phyloP scores from a whole-genome alignment of 768 basidiomycete species.

The Boletus sp. region DNA sequence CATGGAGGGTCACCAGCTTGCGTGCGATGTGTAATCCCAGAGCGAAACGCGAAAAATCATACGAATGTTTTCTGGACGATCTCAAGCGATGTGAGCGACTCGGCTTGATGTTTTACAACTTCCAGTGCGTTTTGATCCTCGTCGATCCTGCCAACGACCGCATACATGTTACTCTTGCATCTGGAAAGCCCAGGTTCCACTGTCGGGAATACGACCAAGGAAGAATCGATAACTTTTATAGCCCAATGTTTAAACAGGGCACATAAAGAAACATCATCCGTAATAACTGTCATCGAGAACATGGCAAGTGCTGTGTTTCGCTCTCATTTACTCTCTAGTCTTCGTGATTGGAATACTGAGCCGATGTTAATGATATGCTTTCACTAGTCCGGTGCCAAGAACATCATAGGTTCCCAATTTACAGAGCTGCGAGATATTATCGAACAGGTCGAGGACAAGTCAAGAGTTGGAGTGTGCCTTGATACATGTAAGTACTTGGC shows the following conservation, averaged over 20 bases:
- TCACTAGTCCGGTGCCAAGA: conserved; percentile 70
- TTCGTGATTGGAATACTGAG: not conserved
- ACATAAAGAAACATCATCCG: conserved; percentile 54
- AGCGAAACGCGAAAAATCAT: conserved; percentile 66
- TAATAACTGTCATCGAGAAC: conserved; percentile 74
- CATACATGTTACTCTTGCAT: not conserved
- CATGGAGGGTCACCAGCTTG: not conserved
- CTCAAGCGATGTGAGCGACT: conserved; percentile 73
- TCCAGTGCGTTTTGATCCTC: conserved; percentile 57
- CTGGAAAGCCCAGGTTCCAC: conserved; percentile 73
- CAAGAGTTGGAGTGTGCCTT: conserved; percentile 74
- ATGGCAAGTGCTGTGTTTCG: conserved; percentile 50
- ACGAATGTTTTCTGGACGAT: conserved; percentile 81
- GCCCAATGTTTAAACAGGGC: conserved; percentile 74
- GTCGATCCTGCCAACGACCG: not conserved
- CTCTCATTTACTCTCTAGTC: not conserved
- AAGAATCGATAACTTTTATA: conserved; percentile 59
- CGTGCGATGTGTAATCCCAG: conserved; percentile 29
- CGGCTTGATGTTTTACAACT: conserved; percentile 73
- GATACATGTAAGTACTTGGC: conserved; percentile 65
- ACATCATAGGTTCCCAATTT: conserved; percentile 73
- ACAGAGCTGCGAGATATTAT: conserved; percentile 69
- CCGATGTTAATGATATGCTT: not conserved
- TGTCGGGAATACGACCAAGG: conserved; percentile 60
- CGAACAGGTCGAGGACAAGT: conserved; percentile 63